Conservation (phyloP, 805 yeast species). For the Yarrowia osloensis region DNA sequence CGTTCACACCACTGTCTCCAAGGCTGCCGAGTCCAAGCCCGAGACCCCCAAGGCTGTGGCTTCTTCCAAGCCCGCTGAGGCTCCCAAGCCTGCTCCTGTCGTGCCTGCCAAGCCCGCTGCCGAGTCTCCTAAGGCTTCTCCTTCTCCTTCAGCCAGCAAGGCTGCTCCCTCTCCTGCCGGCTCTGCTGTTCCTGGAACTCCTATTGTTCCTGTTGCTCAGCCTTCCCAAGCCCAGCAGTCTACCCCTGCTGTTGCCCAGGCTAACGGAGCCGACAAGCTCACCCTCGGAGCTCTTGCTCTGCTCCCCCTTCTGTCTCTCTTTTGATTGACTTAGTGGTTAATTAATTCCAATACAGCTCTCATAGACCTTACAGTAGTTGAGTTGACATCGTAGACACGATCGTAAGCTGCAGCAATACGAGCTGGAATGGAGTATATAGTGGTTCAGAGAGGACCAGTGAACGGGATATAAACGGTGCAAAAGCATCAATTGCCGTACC, state of each 20-base stretch:
- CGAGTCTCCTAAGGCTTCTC: neutral
- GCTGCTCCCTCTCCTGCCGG: neutral
- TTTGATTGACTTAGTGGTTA: neutral
- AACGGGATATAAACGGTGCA: no score
- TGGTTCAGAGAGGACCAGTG: no score
- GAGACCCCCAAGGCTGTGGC: neutral
- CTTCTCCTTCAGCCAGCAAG: neutral
- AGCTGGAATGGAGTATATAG: no score
- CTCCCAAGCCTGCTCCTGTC: neutral
- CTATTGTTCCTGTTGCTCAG: neutral
- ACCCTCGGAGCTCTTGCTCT: neutral
- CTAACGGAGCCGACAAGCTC: constrained; percentile 2
- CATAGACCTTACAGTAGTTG: no score
- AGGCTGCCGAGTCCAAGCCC: neutral
- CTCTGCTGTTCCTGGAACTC: neutral
- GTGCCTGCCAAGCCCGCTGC: neutral
- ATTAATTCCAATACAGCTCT: neutral
- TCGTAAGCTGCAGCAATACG: no score
- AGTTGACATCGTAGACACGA: no score
- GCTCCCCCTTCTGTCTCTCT: neutral
- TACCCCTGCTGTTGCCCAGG: neutral
- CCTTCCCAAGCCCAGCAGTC: constrained; percentile 5
- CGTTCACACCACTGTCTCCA: neutral
- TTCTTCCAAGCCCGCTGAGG: neutral
- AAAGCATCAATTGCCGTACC: no score